Conservation (phyloP, 306 rosid genomes). For the Chamaecrista fasciculata region DNA sequence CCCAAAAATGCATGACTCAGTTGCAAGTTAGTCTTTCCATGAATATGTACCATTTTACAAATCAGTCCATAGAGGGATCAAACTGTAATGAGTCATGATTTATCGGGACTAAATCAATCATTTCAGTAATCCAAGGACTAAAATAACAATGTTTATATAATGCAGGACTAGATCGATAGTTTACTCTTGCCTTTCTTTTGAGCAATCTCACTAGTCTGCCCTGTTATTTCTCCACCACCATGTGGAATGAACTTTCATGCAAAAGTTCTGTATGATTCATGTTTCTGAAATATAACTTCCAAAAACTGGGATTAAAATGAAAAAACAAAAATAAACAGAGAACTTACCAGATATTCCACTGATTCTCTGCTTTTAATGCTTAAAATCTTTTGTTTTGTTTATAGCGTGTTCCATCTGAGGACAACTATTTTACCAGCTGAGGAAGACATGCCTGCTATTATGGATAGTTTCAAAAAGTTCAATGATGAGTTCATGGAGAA, state of each 20-base stretch:
- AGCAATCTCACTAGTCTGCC: background rate
- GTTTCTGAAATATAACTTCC: conserved; percentile 1
- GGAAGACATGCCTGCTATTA: conserved; percentile 91
- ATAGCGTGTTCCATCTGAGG: conserved; percentile 92
- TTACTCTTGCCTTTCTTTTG: background rate
- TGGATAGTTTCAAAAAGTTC: conserved; percentile 92
- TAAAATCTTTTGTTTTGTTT: conserved; percentile 24
- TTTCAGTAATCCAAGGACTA: too few species aligned
- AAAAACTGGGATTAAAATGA: background rate
- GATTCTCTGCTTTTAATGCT: conserved; percentile 14
- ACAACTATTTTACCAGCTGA: conserved; percentile 94
- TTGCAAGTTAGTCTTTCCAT: too few species aligned
- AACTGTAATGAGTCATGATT: too few species aligned
- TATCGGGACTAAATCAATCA: too few species aligned
- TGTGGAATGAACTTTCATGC: background rate
- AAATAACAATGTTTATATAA: too few species aligned
- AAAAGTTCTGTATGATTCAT: background rate
- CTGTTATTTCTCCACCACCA: background rate
- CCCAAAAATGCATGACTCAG: too few species aligned
- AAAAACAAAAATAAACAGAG: too few species aligned
- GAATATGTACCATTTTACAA: too few species aligned
- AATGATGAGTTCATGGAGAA: conserved; percentile 94
- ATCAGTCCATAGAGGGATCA: too few species aligned
- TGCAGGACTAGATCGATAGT: too few species aligned
- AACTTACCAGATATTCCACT: background rate